Conservation (phyloP, 768 basidiomycete genomes). For the Russula olivacea region DNA sequence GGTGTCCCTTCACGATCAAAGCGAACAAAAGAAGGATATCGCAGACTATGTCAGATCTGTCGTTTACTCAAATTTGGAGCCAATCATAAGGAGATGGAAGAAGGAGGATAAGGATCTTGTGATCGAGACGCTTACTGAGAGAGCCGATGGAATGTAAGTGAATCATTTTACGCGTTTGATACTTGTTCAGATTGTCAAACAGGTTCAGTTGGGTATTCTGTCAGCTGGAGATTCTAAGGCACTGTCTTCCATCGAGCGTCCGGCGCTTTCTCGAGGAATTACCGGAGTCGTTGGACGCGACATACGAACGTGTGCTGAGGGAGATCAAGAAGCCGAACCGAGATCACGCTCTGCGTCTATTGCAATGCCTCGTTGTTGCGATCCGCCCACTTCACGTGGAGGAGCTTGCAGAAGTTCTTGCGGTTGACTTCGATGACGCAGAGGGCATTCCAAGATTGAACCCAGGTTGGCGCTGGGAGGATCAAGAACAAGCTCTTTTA, state of each 20-base stretch:
- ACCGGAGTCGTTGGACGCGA: neutral
- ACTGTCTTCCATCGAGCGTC: neutral
- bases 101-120: neutral
- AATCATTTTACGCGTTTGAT: neutral
- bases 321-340: neutral
- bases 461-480: neutral
- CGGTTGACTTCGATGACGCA: neutral
- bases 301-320: neutral
- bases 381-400: neutral
- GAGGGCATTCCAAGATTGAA: neutral
- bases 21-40: neutral
- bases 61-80: neutral
- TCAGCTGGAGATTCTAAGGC: neutral
- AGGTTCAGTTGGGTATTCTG: neutral
- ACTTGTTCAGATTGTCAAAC: neutral
- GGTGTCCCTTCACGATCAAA: neutral
- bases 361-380: neutral
- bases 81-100: neutral
- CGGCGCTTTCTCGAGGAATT: neutral
- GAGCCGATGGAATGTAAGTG: neutral
- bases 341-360: neutral
- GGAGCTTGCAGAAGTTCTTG: neutral
- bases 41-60: neutral
- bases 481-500: neutral
- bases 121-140: neutral